These are phyloP conservation scores for Exophiala xenobiotica DNA, from an alignment of 2,329 filamentous ascomycete species.

Conservation along the genomic window DNA sequence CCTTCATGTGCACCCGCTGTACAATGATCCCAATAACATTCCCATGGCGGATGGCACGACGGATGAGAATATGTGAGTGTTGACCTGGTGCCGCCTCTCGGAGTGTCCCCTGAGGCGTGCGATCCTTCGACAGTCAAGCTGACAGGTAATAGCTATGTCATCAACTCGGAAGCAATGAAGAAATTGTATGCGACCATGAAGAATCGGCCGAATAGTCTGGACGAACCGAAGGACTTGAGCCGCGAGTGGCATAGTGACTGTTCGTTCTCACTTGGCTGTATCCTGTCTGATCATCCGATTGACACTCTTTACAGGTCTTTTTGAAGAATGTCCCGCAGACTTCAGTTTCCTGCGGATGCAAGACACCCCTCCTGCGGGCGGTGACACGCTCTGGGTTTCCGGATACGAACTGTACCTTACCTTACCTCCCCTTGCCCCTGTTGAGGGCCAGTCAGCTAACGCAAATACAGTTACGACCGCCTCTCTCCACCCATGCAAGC, in stretches of 20 bases:
- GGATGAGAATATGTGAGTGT: slow-evolving; percentile 26
- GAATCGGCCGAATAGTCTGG: slow-evolving; percentile 15
- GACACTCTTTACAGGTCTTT: slow-evolving; percentile 5
- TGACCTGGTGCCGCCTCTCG: background rate
- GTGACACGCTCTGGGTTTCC: slow-evolving; percentile 65
- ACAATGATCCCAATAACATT: slow-evolving; percentile 24
- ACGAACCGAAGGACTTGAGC: slow-evolving; percentile 20
- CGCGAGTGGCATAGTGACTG: slow-evolving; percentile 24
- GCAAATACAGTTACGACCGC: slow-evolving; percentile 56
- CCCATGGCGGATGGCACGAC: slow-evolving; percentile 26
- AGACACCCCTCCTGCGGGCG: slow-evolving; percentile 42
- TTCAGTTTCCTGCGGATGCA: slow-evolving; percentile 24
- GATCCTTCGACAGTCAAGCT: background rate
- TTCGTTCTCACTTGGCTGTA: slow-evolving; percentile 1
- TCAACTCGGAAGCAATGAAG: slow-evolving; percentile 58
- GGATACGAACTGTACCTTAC: slow-evolving; percentile 66
- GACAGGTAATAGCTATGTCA: slow-evolving; percentile 49
- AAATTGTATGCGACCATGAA: slow-evolving; percentile 46
- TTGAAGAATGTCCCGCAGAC: slow-evolving; percentile 24
- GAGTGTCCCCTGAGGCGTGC: background rate
- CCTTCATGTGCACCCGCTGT: slow-evolving; percentile 56
- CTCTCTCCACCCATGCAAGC: slow-evolving; percentile 52
- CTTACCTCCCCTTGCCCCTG: background rate
- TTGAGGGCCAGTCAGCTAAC: too few relatives aligned
- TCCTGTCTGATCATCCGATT: background rate